Evolutionary conservation across 352 stramenopile genomes (phyloP).

Genomic region (Globisporangium cederbergense): DNA sequence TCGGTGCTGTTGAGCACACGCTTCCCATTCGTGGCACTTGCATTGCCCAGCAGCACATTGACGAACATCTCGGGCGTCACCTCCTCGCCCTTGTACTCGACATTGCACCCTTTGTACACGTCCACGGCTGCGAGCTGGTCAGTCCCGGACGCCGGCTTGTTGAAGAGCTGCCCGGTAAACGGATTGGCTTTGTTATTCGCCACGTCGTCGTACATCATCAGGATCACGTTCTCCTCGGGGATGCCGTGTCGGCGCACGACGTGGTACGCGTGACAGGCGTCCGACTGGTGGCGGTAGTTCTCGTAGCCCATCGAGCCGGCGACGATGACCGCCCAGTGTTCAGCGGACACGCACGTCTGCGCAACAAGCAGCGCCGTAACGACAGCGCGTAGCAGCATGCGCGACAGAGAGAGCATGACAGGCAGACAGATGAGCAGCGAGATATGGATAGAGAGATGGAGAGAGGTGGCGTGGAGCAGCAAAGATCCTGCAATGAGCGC

Average conservation of each 20-base stretch:
- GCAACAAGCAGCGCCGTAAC: conserved; percentile 16
- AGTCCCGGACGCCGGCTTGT: conserved; percentile 52
- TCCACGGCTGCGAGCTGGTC: conserved; percentile 47
- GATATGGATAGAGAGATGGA: background rate
- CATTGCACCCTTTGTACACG: conserved; percentile 82
- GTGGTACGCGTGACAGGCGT: conserved; percentile 90
- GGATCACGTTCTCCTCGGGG: conserved; percentile 82
- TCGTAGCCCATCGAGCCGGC: conserved; percentile 84
- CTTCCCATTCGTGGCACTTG: conserved; percentile 39
- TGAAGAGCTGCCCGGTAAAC: conserved; percentile 88
- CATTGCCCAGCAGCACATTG: conserved; percentile 83
- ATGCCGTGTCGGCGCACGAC: conserved; percentile 87
- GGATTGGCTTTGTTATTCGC: conserved; percentile 76
- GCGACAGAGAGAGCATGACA: conserved; percentile 6
- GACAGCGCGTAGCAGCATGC: conserved; percentile 11
- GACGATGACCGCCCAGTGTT: conserved; percentile 91
- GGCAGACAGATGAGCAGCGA: background rate
- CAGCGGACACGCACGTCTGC: conserved; percentile 18
- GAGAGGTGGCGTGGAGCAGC: background rate
- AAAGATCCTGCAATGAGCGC: background rate
- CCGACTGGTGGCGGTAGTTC: conserved; percentile 91
- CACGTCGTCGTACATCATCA: conserved; percentile 94
- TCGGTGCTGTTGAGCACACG: conserved; percentile 84
- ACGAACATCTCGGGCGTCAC: conserved; percentile 88
- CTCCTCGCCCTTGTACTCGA: conserved; percentile 72